phyloP scores from a whole-genome alignment of 192 early-diverging fungal species.

The Hyaloraphidium curvatum region DNA sequence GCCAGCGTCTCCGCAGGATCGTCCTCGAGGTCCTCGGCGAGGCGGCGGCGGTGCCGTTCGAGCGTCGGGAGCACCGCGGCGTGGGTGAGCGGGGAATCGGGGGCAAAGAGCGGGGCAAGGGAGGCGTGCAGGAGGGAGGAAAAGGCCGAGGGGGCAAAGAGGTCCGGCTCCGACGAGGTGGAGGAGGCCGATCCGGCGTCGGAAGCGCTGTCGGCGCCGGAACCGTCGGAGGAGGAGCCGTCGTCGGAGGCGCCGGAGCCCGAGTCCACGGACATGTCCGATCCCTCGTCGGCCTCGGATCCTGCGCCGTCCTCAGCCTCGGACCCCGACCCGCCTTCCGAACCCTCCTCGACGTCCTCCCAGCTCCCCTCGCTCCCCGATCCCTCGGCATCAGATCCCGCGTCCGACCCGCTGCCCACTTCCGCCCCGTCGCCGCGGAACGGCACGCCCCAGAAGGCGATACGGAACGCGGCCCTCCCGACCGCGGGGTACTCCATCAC shows the following conservation, averaged over 20 bases:
- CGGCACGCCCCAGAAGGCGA: constrained; percentile 46
- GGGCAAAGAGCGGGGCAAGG: not conserved
- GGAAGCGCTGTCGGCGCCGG: constrained; percentile 6
- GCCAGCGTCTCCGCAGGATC: constrained; percentile 37
- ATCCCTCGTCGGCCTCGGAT: not conserved
- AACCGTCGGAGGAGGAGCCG: constrained; percentile 12
- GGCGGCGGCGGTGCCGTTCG: constrained; percentile 19
- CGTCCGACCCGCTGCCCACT: not conserved
- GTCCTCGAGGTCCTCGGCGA: constrained; percentile 27
- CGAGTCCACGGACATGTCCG: not conserved
- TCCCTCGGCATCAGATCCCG: not conserved
- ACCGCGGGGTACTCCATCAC: constrained; percentile 31
- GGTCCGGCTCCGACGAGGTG: constrained; percentile 4
- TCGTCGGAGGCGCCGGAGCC: constrained; percentile 10
- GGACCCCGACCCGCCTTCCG: not conserved
- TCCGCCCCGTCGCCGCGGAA: constrained; percentile 3
- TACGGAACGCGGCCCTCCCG: constrained; percentile 31
- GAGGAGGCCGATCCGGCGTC: constrained; percentile 6
- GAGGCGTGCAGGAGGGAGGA: not conserved
- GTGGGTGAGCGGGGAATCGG: not conserved
- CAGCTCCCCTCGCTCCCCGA: not conserved
- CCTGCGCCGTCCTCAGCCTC: not conserved
- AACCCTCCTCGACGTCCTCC: not conserved
- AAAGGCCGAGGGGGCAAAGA: constrained; percentile 44
- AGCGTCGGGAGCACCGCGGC: not conserved